These are phyloP conservation scores for Lippia alba DNA, from an alignment of 305 asterid species.

Conservation along the genomic window DNA sequence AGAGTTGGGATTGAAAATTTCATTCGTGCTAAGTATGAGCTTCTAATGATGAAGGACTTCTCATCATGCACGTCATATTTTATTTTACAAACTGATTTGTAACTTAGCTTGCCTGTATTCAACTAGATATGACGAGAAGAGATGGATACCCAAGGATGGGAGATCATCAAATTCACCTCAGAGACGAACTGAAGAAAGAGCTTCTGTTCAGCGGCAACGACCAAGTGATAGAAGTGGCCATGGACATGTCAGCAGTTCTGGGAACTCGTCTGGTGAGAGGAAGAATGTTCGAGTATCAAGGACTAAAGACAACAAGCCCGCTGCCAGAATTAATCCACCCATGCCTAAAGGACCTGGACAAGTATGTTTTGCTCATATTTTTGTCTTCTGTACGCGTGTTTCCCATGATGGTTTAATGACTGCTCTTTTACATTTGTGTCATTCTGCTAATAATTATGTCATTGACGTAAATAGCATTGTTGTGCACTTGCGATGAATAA, in stretches of 20 bases:
- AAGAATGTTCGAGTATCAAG: constrained; percentile 49
- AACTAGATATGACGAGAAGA: constrained; percentile 87
- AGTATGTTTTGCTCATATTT: constrained; percentile 51
- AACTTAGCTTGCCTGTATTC: constrained; percentile 30
- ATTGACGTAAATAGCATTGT: not conserved
- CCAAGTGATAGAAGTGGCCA: constrained; percentile 68
- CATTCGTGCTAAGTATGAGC: constrained; percentile 94
- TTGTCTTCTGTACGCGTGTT: constrained; percentile 13
- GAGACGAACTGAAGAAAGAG: constrained; percentile 63
- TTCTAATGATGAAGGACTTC: constrained; percentile 30
- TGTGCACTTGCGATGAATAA: not conserved
- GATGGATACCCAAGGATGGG: constrained; percentile 90
- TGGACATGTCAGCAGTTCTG: constrained; percentile 53
- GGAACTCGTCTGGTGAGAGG: constrained; percentile 60
- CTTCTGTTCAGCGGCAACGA: constrained; percentile 67
- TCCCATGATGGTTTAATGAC: constrained; percentile 7
- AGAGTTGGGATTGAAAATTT: constrained; percentile 99
- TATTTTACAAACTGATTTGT: constrained; percentile 34
- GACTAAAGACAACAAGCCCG: constrained; percentile 54
- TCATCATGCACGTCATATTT: constrained; percentile 8
- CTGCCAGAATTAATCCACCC: constrained; percentile 65
- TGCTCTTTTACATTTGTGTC: constrained; percentile 17
- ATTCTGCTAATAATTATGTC: not conserved
- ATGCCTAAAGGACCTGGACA: constrained; percentile 75
- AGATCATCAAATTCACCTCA: constrained; percentile 65